Base-by-base conservation (phyloP, 2,329 filamentous ascomycete genomes). In the Tolypocladium tundrense region DNA sequence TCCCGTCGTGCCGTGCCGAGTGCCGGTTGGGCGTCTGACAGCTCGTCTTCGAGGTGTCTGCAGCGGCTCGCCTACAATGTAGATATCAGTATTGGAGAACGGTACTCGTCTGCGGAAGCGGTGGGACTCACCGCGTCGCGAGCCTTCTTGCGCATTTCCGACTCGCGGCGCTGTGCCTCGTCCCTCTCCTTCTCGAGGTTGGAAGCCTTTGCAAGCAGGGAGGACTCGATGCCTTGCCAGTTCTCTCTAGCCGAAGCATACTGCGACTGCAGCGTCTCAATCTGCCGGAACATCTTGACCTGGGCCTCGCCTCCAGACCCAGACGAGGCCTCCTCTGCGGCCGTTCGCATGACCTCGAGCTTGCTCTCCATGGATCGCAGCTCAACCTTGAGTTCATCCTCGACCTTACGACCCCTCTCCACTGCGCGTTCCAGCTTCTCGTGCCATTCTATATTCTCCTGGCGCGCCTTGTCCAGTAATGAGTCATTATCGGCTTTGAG, bases 141-240 rank as follows among this genome's bases (percentile, higher is more conserved):
- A 57, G 91, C 88, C 74, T 95, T 97, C 70, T 88, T 90, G 63
- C 94, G 82, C 73, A 96, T 84, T 43, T 97, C 94, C 6, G 84
- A 87, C 73, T 99, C 94, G 59, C 90, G 86, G 64, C 86, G 86
- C 54, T 85, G 80, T 10, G 90, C 84, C 67, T 99, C 94, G 67
- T 97, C 92, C 58, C 90, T 85, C 71, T 99, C 95, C 69, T 88
- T 94, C 70, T 99, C 94, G 11, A 97, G 77, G 54, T 78, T 87
- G 4, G 86, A 81, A 13, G 94, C 81, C 58, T 92, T 84, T 27
- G 90, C 85, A 55, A 93, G 82, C 39, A 99, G 75, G 2, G 90
- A 95, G 11, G 88, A 84, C 72, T 99, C 93, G 61, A 99, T 95
- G 0, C 91, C 90, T 69, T 97, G 92, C 94, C 95, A 99, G 66